Conservation (phyloP, 495 filamentous ascomycete genomes). For the Penicillium paradoxum region DNA sequence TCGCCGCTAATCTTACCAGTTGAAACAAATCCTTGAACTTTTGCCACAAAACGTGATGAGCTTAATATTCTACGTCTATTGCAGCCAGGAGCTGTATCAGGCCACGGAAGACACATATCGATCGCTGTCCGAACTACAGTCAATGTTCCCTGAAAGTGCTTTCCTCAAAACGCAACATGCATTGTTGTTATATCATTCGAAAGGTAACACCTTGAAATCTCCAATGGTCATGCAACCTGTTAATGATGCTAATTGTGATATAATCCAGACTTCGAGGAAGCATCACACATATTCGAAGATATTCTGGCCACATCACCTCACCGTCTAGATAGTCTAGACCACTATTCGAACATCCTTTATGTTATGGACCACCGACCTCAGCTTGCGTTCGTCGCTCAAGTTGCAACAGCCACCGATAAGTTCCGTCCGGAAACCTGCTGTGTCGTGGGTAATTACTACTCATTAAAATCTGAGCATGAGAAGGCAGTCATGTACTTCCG, state of each 20-base stretch:
- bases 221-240: too few species aligned
- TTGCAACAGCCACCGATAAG: conserved; percentile 85
- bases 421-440: conserved; percentile 97
- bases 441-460: conserved; percentile 97
- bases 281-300: conserved; percentile 78
- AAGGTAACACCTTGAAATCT: conserved; percentile 35
- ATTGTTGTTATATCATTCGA: conserved; percentile 86
- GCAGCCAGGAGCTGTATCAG: conserved; percentile 87
- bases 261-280: conserved; percentile 67
- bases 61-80: conserved; percentile 86
- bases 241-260: too few species aligned
- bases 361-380: conserved; percentile 84
- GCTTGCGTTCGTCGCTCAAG: conserved; percentile 84
- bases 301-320: conserved; percentile 77
- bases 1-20: conserved; percentile 33
- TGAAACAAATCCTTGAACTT: conserved; percentile 52
- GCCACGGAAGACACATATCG: conserved; percentile 63
- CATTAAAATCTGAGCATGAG: conserved; percentile 86
- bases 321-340: conserved; percentile 82
- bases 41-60: conserved; percentile 90
- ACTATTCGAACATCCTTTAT: conserved; percentile 96
- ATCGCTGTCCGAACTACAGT: conserved; percentile 67
- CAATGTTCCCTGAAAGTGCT: conserved; percentile 76
- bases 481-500: conserved; percentile 98
- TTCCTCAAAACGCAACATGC: conserved; percentile 90